Evolutionary conservation across 73 alveolate species (phyloP).

Genomic region (Paramecium biaurelia): DNA sequence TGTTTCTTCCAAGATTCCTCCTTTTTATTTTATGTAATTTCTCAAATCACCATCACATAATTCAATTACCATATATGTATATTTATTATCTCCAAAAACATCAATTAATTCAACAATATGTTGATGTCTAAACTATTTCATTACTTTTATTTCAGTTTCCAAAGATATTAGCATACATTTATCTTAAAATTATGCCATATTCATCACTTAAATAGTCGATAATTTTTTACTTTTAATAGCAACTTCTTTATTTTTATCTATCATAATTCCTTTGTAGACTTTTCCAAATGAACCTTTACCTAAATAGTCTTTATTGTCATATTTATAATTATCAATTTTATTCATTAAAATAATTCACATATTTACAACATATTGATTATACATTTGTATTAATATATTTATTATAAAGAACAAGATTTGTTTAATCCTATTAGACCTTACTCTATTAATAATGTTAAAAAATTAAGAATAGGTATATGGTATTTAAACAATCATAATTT

Average conservation of each 20-base stretch:
- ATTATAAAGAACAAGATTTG: no score
- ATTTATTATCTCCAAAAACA: conserved; percentile 26
- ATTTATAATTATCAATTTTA: conserved; percentile 13
- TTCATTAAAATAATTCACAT: neutral
- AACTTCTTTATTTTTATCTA: neutral
- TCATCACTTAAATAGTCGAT: neutral
- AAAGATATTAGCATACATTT: neutral
- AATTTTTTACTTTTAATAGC: conserved; percentile 2
- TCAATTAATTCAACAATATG: conserved; percentile 28
- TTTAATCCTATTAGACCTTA: no score
- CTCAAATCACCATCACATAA: conserved; percentile 44
- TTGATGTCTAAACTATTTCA: conserved; percentile 16
- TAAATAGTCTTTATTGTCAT: conserved; percentile 8
- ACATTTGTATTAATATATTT: no score
- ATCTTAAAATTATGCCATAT: neutral
- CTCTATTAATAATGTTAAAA: no score
- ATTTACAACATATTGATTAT: neutral
- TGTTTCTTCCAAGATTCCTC: conserved; percentile 29
- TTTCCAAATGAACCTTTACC: conserved; percentile 59
- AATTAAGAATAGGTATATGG: no score
- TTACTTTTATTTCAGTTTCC: conserved; percentile 22
- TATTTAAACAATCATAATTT: no score
- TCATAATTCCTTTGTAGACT: conserved; percentile 42
- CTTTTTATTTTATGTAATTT: conserved; percentile 20
- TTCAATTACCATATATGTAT: neutral